Evolutionary conservation across 2,329 filamentous ascomycete species (phyloP), one percentile per base, ranked within the genome.

Genomic region (Coniella vitis): DNA sequence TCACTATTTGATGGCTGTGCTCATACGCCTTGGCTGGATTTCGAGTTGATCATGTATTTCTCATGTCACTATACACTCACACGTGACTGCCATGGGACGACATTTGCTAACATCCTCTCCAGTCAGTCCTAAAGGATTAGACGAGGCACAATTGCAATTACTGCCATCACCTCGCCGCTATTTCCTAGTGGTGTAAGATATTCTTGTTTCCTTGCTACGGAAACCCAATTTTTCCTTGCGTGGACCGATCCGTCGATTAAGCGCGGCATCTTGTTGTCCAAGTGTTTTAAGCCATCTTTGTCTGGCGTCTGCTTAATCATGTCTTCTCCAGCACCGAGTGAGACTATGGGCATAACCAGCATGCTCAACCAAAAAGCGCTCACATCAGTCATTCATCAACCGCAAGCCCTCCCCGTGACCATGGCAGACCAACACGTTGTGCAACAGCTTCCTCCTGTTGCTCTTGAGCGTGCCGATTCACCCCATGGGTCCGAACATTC

Each of bases 401-500:
- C 63, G 63, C 48, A 53, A 31, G 38, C 59, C 61, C 44, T 55
- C 60, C 48, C 58, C 65, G 53, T 57, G 66, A 50, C 40, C 17
- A 60, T 56, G 52, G 51, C 54, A 48, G 48, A 54, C 32, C 58
- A 57, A n/a, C 49, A 55, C 45, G 49, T 51, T 37, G 55, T 48
- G 32, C 54, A 55, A 47, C 58, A 56, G 32, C 52, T 56, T 35
- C 53, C 55, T 14, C 60, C 62, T 31, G 41, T 65, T 38, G 56
- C 62, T 14, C 71, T 79, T 59, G 77, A 81, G 48, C 73, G 76
- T 50, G 72, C 75, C 41, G 73, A 70, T 56, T 81, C 78, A 7
- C 76, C 78, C 9, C 78, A 81, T 63, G 76, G 76, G 48, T 81
- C 78, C 13, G 78, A 81, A 56, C 73, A 76, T 61, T 80, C 76